Conservation (phyloP, 1,284 basidiomycete genomes). For the Marasmius fiardii region DNA sequence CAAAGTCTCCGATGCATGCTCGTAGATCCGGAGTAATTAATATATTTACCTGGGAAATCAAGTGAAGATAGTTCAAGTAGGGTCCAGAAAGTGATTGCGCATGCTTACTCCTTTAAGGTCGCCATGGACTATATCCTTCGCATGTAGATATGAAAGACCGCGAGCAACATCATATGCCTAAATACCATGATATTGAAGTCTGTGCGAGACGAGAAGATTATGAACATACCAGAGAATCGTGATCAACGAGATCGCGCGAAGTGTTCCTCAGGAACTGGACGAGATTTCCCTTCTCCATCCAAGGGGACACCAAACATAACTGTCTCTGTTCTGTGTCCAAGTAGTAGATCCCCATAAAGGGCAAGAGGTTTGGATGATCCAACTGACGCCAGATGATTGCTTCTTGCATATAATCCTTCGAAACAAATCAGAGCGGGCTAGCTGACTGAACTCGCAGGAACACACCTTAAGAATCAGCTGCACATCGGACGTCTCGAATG, state of each 20-base stretch:
- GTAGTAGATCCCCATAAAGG: slow-evolving; percentile 1
- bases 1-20: slow-evolving; percentile 1
- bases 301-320: slow-evolving; percentile 7
- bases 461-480: neutral
- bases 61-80: neutral
- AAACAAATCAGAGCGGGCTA: neutral
- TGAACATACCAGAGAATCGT: neutral
- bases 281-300: slow-evolving; percentile 4
- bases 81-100: neutral
- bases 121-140: neutral
- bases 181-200: neutral
- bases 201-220: neutral
- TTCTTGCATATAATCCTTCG: neutral
- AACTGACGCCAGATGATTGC: slow-evolving; percentile 1
- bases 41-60: neutral
- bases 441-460: neutral
- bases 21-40: neutral
- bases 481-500: neutral
- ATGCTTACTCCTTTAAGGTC: neutral
- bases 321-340: slow-evolving; percentile 9
- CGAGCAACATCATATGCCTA: neutral
- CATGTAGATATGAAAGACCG: neutral
- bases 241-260: neutral
- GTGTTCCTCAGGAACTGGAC: neutral
- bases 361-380: slow-evolving; percentile 2